Evolutionary conservation across 225 moss, liverwort and hornwort species (phyloP), one percentile per base, ranked within the genome.

Genomic region (Pseudisothecium myosuroides): DNA sequence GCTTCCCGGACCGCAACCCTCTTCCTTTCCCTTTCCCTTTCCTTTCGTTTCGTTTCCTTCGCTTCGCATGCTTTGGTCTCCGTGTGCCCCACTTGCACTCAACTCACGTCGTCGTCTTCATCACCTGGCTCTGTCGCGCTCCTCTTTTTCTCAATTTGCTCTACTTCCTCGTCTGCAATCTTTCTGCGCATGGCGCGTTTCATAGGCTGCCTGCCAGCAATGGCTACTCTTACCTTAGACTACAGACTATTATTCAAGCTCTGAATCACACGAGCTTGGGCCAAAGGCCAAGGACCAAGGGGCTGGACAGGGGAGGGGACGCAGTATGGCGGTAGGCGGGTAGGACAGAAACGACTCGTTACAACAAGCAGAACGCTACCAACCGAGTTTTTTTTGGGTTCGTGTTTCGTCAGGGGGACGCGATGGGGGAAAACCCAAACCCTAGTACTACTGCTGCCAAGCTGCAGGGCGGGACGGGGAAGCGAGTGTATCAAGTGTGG

Each of bases 401-500:
- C 22, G 43, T 45, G 24, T 34, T 80, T 41, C 45, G 49, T 59
- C 72, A 80, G 11, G 45, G 55, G 45, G 23, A 39, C 86, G 91
- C 86, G 76, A 93, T 92, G 89, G 90, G 91, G 61, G 86, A 88
- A 59, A 90, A 91, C 90, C 92, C 91, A 91, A 91, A 90, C 82
- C 80, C 76, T 77, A 86, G 76, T 64, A 47, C 29, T 52, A 14
- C n/a, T 52, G 75, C 64, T 50, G 31, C 62, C 27, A 27, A 18
- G 71, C 64, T 54, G 86, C 91, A 89, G 92, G 85, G 85, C 34
- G 92, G 81, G 61, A 92, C 87, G 92, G 94, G 94, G 34, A 97
- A 96, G 94, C 97, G 98, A 66, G 96, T 98, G 54, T 98, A 97
- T 92, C 92, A 98, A 95, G 95, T 95, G 39, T 98, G 98, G 98